Conservation (phyloP, 2,329 filamentous ascomycete genomes). For the Fusarium hostae region DNA sequence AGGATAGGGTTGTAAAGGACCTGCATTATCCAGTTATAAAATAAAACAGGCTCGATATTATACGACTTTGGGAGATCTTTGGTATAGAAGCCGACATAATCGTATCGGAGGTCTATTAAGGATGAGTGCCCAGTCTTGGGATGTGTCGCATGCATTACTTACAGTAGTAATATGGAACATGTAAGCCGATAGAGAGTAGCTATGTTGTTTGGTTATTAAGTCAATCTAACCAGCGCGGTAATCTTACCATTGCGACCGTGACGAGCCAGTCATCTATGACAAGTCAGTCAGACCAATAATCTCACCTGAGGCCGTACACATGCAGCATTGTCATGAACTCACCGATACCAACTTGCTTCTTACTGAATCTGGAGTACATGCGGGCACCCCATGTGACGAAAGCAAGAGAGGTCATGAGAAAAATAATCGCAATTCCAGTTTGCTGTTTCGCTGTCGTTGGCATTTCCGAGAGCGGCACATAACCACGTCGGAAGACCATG, state of each 20-base stretch:
- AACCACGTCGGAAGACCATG: constrained; percentile 14
- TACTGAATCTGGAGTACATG: constrained; percentile 29
- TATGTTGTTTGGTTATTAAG: neutral
- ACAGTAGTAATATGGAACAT: constrained; percentile 35
- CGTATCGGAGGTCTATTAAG: constrained; percentile 24
- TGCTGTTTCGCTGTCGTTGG: constrained; percentile 34
- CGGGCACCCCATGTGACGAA: constrained; percentile 26
- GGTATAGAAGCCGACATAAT: constrained; percentile 32
- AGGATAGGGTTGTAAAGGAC: constrained; percentile 58
- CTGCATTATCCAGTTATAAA: constrained; percentile 41
- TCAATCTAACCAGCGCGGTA: neutral
- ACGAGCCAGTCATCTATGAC: constrained; percentile 33
- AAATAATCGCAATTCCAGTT: constrained; percentile 32
- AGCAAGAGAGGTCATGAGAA: constrained; percentile 29
- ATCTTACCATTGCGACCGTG: constrained; percentile 28
- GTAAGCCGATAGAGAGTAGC: constrained; percentile 27
- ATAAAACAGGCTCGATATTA: constrained; percentile 28
- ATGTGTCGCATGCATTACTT: neutral
- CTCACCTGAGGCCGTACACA: neutral
- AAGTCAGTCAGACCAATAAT: constrained; percentile 3
- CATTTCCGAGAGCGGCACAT: constrained; percentile 20
- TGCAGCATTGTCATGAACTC: neutral
- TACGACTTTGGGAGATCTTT: constrained; percentile 18
- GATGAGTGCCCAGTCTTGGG: fast-evolving
- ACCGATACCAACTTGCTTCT: constrained; percentile 37